Evolutionary conservation across 306 rosid genomes (phyloP).

Genomic region (Abrus pulchellus): DNA sequence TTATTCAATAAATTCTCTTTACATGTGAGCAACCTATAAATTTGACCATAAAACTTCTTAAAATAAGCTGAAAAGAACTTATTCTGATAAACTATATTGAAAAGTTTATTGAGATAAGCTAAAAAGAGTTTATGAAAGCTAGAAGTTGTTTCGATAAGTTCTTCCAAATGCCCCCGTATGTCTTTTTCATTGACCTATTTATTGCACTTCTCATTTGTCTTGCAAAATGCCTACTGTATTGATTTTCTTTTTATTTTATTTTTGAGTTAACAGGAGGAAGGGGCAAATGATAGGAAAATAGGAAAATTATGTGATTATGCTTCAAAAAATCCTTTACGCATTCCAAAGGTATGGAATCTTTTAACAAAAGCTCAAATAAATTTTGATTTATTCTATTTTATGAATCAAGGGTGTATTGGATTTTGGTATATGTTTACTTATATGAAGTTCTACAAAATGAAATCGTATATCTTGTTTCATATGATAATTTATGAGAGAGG

Average conservation of each 20-base stretch:
- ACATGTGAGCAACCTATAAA: no score
- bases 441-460: constrained; percentile 9
- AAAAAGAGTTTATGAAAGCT: no score
- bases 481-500: neutral
- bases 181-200: constrained; percentile 1
- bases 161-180: neutral
- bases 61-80: no score
- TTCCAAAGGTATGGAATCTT: constrained; percentile 77
- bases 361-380: constrained; percentile 24
- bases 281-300: constrained; percentile 87
- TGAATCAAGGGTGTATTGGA: constrained; percentile 14
- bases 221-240: constrained; percentile 9
- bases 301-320: constrained; percentile 95
- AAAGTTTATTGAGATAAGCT: no score
- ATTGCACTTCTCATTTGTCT: neutral
- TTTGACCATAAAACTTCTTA: no score
- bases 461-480: constrained; percentile 1
- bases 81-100: no score
- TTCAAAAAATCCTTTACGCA: constrained; percentile 90
- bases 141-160: no score
- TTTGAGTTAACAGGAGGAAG: constrained; percentile 77
- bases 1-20: no score
- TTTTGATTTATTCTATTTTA: constrained; percentile 4
- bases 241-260: constrained; percentile 37
- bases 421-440: constrained; percentile 13